Evolutionary conservation across 2,329 filamentous ascomycete genomes (phyloP), one percentile per base, ranked within the genome.

Genomic region (Thielaviopsis euricoi): DNA sequence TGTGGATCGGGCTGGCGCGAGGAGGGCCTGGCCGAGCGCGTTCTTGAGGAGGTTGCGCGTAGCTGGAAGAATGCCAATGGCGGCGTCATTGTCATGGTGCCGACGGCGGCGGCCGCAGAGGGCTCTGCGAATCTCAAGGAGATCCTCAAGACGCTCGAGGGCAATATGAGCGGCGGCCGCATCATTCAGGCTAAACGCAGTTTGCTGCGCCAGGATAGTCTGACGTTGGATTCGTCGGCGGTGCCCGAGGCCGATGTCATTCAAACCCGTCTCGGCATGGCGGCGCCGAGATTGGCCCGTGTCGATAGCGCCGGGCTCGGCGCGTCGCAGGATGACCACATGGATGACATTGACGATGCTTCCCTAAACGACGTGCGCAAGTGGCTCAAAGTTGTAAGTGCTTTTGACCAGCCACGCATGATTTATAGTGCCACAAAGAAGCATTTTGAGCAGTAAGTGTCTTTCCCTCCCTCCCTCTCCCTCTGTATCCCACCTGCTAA

Each of bases 1-100:
- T 98, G 93, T 69, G 93, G 93, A 37, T 90, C 90, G 59, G 89
- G 84, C 83, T 98, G 93, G 93, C 82, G 91, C 65, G 90, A 97
- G 72, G 89, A 95, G 68, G 91, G 94, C 0, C 75, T 96, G 33
- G 93, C 90, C 2, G 94, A 98, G 70, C 85, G 85, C 63, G 88
- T 96, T 13, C 73, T 98, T 40, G 93, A 98, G 65, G 93, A 97
- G 70, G 82, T 90, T 7, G 90, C 93, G 1, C 86, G 87, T 69
- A 80, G 81, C 64, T 98, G 93, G 94, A 97, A 96, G 73, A 87
- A 85, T 63, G 78, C 85, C 60, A 89, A 87, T 67, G 89, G 89
- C 1, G 87, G 87, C 22, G 87, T 95, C 57, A 95, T 98, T 63
- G 87, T 98, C 2, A 89, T 96, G 2, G 29, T 33, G n/a, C n/a